Conservation (phyloP, 225 moss, liverwort and hornwort genomes). For the Takakia lepidozioides region DNA sequence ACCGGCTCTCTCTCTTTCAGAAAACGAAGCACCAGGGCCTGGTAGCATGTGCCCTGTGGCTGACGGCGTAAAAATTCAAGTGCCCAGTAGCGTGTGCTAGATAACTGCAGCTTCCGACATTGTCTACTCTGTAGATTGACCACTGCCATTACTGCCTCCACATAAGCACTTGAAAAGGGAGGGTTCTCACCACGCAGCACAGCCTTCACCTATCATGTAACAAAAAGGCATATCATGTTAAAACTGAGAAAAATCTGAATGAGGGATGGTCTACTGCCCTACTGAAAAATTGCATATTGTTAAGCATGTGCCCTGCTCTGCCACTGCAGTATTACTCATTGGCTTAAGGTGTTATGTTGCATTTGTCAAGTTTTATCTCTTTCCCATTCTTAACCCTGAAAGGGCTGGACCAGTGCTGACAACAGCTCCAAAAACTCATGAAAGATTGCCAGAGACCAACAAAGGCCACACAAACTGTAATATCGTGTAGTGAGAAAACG, state of each 20-base stretch:
- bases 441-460: too few relatives aligned
- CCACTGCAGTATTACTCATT: too few relatives aligned
- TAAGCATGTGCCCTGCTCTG: too few relatives aligned
- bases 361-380: too few relatives aligned
- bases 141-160: constrained; percentile 81
- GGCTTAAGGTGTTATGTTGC: too few relatives aligned
- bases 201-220: constrained; percentile 64
- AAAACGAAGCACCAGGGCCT: constrained; percentile 65
- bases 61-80: constrained; percentile 77
- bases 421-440: too few relatives aligned
- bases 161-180: constrained; percentile 59
- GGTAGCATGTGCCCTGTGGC: constrained; percentile 52
- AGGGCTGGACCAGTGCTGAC: too few relatives aligned
- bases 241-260: background rate
- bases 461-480: too few relatives aligned
- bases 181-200: constrained; percentile 61
- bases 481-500: too few relatives aligned
- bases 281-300: too few relatives aligned
- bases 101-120: constrained; percentile 62
- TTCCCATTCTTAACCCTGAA: too few relatives aligned
- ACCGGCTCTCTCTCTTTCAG: constrained; percentile 58
- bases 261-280: too few relatives aligned
- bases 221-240: background rate
- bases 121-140: constrained; percentile 64
- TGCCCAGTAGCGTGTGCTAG: constrained; percentile 71